A percentile compares a stretch with the other conserved stretches of the same genome.
Evolutionary conservation across 768 basidiomycete genomes (phyloP).

Genomic region (Mycena rebaudengoi): DNA sequence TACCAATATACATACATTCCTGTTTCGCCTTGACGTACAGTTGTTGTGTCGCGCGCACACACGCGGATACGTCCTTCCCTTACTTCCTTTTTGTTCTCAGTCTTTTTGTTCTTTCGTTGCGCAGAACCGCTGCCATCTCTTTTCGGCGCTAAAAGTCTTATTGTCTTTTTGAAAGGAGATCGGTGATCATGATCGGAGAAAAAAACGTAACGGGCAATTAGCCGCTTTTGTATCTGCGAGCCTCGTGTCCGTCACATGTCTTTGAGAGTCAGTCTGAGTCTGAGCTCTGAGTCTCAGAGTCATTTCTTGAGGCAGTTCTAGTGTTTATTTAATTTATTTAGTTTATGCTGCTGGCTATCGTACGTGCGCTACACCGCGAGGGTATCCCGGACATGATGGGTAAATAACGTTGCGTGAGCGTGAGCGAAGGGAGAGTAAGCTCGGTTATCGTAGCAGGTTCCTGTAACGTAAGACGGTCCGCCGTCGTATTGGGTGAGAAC

Average conservation of each 20-base stretch:
- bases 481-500: no score
- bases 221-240: neutral
- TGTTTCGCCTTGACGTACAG: no score
- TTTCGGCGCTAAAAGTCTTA: neutral
- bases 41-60: neutral
- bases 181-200: constrained; percentile 8
- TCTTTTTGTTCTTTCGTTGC: neutral
- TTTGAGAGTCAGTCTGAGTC: neutral
- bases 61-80: neutral
- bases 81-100: neutral
- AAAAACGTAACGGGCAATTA: constrained; percentile 11
- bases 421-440: constrained; percentile 24
- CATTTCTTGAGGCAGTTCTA: neutral
- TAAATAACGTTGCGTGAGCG: constrained; percentile 10
- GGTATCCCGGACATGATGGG: neutral
- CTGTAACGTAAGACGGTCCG: no score
- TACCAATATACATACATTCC: no score
- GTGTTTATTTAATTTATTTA: constrained; percentile 10
- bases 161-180: constrained; percentile 5
- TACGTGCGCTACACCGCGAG: constrained; percentile 10
- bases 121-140: constrained; percentile 1
- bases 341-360: constrained; percentile 21
- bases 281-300: neutral
- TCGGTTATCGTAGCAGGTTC: constrained; percentile 25
- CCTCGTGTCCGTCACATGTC: neutral